phyloP scores from a whole-genome alignment of 106 monocot species.

The Triglochin maritima region DNA sequence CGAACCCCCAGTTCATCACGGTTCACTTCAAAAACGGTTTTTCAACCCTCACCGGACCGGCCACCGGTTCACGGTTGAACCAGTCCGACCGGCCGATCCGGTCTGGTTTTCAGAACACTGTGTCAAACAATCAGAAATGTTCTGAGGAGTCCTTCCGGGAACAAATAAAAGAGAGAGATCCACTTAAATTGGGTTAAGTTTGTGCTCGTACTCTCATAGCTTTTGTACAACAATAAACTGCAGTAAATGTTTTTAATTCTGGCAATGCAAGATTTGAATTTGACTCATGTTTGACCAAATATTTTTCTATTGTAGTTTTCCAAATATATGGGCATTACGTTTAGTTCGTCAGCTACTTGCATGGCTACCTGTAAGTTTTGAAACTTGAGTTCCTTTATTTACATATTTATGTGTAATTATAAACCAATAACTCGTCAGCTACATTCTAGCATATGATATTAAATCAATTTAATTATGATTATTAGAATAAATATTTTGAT shows the following conservation, averaged over 20 bases:
- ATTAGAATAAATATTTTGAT: background rate
- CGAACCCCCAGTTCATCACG: no score
- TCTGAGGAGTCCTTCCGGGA: slow-evolving; percentile 75
- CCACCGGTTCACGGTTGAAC: no score
- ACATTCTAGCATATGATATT: background rate
- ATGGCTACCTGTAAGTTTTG: slow-evolving; percentile 79
- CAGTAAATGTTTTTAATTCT: background rate
- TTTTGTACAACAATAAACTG: background rate
- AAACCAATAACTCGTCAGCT: background rate
- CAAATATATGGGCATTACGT: slow-evolving; percentile 74
- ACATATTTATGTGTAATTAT: background rate
- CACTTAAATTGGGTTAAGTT: slow-evolving; percentile 73
- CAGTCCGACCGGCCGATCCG: no score
- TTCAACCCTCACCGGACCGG: no score
- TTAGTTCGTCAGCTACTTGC: slow-evolving; percentile 66
- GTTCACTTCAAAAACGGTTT: no score
- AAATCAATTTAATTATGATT: background rate
- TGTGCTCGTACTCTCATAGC: background rate
- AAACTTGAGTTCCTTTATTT: background rate
- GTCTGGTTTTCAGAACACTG: no score
- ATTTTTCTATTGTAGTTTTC: slow-evolving; percentile 43
- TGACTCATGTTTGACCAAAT: background rate
- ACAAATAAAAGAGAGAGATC: slow-evolving; percentile 73
- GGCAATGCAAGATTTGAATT: background rate
- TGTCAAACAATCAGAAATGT: slow-evolving; percentile 66